Base-by-base conservation (phyloP, 1,284 basidiomycete genomes). In the Pulchroboletus neoregius region DNA sequence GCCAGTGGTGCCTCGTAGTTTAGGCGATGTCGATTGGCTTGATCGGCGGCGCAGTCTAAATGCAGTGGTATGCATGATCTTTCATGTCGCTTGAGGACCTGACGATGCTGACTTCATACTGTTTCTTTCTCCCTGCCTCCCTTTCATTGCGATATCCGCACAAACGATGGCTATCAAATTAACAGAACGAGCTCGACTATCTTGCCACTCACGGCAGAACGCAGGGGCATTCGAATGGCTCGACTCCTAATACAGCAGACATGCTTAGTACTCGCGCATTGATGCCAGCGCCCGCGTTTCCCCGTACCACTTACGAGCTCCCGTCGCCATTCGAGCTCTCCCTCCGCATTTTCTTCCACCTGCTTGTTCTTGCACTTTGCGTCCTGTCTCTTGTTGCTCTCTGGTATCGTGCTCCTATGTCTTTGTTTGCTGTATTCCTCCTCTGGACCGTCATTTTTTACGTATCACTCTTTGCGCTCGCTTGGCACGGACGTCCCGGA, bases 1-100 rank as follows among this genome's bases (percentile, higher is more conserved):
- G 15, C 68, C 62, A 52, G 62, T 60, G 32, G 63, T 70, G 44
- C 75, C 62, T 51, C 70, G 77, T 48, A 80, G 74, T 51, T 68
- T 88, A 28, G 78, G 79, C 30, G 83, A 89, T 56, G 71, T 86
- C 47, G 84, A 85, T 58, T 90, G 87, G 87, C 68, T 87, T 20
- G 75, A 82, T 49, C 75, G 82, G 36, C 73, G 87, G 43, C 75
- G 84, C 46, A 87, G 80, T 61, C 67, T 83, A 23, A 81, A 78
- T 56, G 73, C 77, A 46, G 76, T 84, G 67, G 87, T 88, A 63
- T 58, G 82, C 68, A 48, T 44, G 27, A 45, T 49, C 30, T 49
- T 46, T 53, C 48, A 53, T 60, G 39, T 56, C 27, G 33, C 44
- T 42, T 48, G 31, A 40, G 43, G 11, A 36, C 33, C 36, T 43